Base-by-base conservation (phyloP, 345 rosid genomes). In the Litchi chinensis region DNA sequence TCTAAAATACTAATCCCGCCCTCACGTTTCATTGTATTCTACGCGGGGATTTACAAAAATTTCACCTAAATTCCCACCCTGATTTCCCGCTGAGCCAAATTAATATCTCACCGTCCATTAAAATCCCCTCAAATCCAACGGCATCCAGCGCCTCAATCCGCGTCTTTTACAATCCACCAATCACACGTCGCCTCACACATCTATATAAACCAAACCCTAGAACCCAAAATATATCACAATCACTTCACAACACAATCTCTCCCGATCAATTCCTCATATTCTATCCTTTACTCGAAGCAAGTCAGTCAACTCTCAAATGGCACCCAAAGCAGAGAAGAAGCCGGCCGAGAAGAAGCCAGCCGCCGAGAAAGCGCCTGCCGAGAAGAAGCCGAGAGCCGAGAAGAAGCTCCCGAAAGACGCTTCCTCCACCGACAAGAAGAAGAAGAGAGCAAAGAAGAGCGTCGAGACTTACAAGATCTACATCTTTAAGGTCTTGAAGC, bases 381-480 rank as follows among this genome's bases (percentile, higher is more conserved):
- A 80, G 75, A 75, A 80, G 70, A 80, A 75, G 79, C 67, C 82
- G 19, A 63, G 69, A 11, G 82, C 83, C 1, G 83, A 80, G 83
- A 81, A 81, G 59, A 81, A 76, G 77, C 80, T 76, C n/a, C 80
- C 83, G 2, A 81, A 81, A 54, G 83, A 81, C 3, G 83, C 68
- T 19, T 62, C 82, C 12, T 69, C 79, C 7, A 16, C 76, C 44
- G 83, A 76, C 73, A 76, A 81, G 80, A 81, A 81, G 83, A 81
- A 76, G 83, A 81, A 76, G 83, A 40, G 76, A 65, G 4, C 66
- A 46, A 81, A 71, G 83, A 81, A 81, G 80, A 64, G 52, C 68
- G 73, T 81, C 21, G 83, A 81, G 69, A 81, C 83, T 41, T 81
- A 81, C 83, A 81, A 81, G 83, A 81, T 81, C 79, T 81, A 81